A percentile compares a stretch with the other conserved stretches of the same genome.
Conservation (phyloP, 257 asterid species). For the Ajuga chamaepitys region DNA sequence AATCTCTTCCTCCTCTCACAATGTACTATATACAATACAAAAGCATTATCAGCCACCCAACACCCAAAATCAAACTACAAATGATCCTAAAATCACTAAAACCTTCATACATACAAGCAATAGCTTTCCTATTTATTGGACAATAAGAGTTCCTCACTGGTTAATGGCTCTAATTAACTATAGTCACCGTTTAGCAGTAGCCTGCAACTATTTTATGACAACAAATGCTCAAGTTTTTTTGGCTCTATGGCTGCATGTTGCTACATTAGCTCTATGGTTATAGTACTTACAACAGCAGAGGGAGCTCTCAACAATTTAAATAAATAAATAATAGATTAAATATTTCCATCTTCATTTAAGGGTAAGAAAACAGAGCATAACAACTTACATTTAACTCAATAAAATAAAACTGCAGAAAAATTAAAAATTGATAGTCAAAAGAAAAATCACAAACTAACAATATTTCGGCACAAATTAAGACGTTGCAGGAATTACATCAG, state of each 20-base stretch:
- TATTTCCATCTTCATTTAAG: not conserved
- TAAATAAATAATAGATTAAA: not conserved
- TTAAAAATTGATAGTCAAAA: not conserved
- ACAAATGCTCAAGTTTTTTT: not conserved
- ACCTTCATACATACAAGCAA: not conserved
- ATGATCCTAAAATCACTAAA: not conserved
- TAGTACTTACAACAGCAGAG: not conserved
- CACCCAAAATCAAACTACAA: not conserved
- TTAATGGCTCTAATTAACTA: not conserved
- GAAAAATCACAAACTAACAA: not conserved
- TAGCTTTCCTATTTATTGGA: not conserved
- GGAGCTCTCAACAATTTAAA: not conserved
- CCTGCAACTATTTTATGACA: not conserved
- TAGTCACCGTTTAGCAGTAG: not conserved
- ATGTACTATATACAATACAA: slow-evolving; percentile 48
- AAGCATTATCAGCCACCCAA: not conserved
- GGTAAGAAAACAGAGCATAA: not conserved
- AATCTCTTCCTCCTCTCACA: slow-evolving; percentile 93
- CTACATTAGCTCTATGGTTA: not conserved
- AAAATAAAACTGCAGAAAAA: not conserved
- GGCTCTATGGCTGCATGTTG: not conserved
- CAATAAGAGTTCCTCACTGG: not conserved
- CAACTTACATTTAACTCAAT: not conserved
- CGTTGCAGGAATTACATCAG: not conserved
- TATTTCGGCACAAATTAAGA: not conserved